These are phyloP conservation scores for Kwoniella dejecticola DNA, from an alignment of 768 basidiomycete species.

Conservation along the genomic window DNA sequence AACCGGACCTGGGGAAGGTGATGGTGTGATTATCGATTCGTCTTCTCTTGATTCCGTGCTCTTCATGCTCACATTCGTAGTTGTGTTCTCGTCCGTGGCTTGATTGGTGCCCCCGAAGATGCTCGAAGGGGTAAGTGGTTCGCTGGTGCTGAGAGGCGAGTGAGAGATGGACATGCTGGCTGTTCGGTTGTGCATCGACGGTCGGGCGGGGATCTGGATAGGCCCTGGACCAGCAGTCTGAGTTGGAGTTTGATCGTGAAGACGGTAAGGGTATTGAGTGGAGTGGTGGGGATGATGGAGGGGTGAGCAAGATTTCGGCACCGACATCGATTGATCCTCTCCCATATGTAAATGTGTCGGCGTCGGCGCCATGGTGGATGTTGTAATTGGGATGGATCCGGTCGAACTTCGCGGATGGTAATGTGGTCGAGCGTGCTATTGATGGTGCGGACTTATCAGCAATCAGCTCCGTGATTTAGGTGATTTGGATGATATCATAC, in stretches of 20 bases:
- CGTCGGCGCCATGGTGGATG: too few relatives aligned
- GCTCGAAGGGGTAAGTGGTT: constrained; percentile 14
- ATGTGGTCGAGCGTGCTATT: constrained; percentile 24
- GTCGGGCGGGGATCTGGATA: constrained; percentile 1
- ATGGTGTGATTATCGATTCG: not conserved
- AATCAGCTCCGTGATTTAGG: too few relatives aligned
- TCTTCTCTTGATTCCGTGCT: not conserved
- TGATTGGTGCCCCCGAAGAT: not conserved
- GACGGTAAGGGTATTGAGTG: constrained; percentile 14
- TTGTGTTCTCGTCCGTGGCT: too few relatives aligned
- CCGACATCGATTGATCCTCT: not conserved
- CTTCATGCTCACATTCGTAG: too few relatives aligned
- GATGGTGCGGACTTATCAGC: not conserved
- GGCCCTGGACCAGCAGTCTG: not conserved
- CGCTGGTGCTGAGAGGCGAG: constrained; percentile 19
- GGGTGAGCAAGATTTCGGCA: constrained; percentile 15
- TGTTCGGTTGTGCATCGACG: constrained; percentile 3
- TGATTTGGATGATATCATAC: too few relatives aligned
- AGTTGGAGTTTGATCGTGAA: not conserved
- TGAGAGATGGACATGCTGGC: constrained; percentile 18
- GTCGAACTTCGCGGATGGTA: constrained; percentile 14
- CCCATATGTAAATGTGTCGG: too few relatives aligned
- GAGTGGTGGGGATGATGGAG: constrained; percentile 19
- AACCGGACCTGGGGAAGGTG: not conserved
- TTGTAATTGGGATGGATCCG: constrained; percentile 17